These are phyloP conservation scores for Pseudocohnilembus persalinus DNA, from an alignment of 169 alveolate genomes.

Conservation along the genomic window DNA sequence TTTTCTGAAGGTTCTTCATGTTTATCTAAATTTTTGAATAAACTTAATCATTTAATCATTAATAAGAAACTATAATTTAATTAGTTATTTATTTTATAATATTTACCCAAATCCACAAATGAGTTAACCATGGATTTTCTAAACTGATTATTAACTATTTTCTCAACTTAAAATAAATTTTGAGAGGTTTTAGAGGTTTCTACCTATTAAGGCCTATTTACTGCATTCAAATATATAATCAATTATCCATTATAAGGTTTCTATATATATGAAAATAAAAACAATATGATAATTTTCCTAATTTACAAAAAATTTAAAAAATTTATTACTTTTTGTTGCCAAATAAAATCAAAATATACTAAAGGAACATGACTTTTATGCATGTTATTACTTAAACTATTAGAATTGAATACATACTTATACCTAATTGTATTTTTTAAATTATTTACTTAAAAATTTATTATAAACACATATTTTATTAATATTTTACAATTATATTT, in stretches of 20 bases:
- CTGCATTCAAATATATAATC: not conserved
- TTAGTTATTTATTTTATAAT: no score
- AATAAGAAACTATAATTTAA: conserved; percentile 28
- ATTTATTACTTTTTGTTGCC: conserved; percentile 70
- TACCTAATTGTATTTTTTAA: no score
- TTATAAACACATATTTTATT: no score
- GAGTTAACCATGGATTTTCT: no score
- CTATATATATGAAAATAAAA: not conserved
- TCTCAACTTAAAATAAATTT: conserved; percentile 67
- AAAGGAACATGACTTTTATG: conserved; percentile 57
- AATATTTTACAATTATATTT: conserved; percentile 72
- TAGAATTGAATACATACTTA: conserved; percentile 59
- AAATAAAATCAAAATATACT: conserved; percentile 75
- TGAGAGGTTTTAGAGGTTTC: conserved; percentile 61
- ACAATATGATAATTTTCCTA: conserved; percentile 25
- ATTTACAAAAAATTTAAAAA: conserved; percentile 55
- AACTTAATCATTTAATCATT: conserved; percentile 11
- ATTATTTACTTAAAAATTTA: no score
- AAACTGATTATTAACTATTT: not conserved
- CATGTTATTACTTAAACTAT: conserved; percentile 2
- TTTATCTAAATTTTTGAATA: conserved; percentile 28
- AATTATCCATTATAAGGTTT: conserved; percentile 26
- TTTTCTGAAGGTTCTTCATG: conserved; percentile 23
- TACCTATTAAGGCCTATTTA: conserved; percentile 18
- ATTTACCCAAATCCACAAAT: no score